These are phyloP conservation scores for Irpex lacteus DNA, from an alignment of 1,284 basidiomycete species.

Conservation along the genomic window DNA sequence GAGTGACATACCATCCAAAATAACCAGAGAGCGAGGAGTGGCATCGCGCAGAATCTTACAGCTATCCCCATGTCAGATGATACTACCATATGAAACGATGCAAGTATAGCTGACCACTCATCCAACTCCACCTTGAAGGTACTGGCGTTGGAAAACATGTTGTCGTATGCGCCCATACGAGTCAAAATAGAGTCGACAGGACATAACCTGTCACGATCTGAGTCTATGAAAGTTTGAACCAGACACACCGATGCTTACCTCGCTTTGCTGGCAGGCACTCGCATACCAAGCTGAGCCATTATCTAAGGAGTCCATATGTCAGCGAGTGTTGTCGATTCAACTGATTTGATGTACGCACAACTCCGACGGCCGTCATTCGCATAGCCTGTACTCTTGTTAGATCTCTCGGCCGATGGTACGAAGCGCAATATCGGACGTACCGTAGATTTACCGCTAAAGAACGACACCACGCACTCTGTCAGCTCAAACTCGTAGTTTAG, in stretches of 20 bases:
- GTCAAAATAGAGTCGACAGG: conserved; percentile 95
- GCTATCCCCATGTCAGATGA: conserved; percentile 35
- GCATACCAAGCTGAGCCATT: conserved; percentile 98
- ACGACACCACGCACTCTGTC: conserved; percentile 7
- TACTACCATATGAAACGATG: too few species aligned
- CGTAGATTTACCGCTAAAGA: conserved; percentile 78
- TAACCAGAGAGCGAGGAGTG: conserved; percentile 88
- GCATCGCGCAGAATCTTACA: conserved; percentile 91
- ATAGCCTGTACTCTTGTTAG: conserved; percentile 51
- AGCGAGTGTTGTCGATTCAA: background rate
- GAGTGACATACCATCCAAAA: conserved; percentile 77
- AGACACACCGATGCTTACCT: conserved; percentile 39
- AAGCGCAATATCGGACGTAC: conserved; percentile 36
- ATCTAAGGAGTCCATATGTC: conserved; percentile 48
- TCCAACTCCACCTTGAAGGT: conserved; percentile 97
- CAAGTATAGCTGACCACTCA: conserved; percentile 65
- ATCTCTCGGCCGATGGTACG: too few species aligned
- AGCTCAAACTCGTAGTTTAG: conserved; percentile 12
- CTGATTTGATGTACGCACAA: conserved; percentile 44
- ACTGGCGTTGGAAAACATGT: conserved; percentile 93
- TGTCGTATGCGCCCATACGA: conserved; percentile 98
- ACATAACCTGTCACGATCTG: conserved; percentile 53
- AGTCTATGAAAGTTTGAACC: conserved; percentile 6
- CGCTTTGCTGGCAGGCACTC: conserved; percentile 86
- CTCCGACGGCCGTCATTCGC: conserved; percentile 95